A percentile compares a stretch with the other conserved stretches of the same genome.
Conservation (phyloP, 23 red algal species). For the Gracilaria caudata region DNA sequence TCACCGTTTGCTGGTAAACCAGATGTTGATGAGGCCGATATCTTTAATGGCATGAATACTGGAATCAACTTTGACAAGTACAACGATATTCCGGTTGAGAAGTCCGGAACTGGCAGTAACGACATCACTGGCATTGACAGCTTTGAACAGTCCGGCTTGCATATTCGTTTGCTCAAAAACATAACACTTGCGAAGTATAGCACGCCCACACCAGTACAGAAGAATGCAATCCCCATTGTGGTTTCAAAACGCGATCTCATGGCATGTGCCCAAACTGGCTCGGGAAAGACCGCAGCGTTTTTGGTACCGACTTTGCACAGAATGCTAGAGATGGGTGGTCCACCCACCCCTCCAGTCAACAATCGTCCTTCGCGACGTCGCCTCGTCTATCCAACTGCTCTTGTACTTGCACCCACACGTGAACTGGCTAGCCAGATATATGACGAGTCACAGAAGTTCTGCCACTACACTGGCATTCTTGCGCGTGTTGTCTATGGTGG, state of each 20-base stretch:
- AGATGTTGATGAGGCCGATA: conserved; percentile 51
- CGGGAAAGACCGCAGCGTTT: conserved; percentile 99
- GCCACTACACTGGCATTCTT: conserved; percentile 84
- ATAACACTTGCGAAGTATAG: conserved; percentile 89
- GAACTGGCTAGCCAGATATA: conserved; percentile 96
- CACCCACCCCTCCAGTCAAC: conserved; percentile 40
- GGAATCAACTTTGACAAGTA: conserved; percentile 99
- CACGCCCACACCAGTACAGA: conserved; percentile 95
- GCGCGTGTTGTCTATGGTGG: conserved; percentile 94
- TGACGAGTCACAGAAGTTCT: conserved; percentile 94
- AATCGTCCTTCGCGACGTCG: conserved; percentile 40
- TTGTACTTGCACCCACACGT: conserved; percentile 95
- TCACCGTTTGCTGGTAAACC: conserved; percentile 65
- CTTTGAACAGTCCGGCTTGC: conserved; percentile 81
- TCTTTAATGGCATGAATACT: conserved; percentile 88
- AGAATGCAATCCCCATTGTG: conserved; percentile 91
- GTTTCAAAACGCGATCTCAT: conserved; percentile 89
- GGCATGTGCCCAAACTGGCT: conserved; percentile 99
- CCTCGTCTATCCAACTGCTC: conserved; percentile 74
- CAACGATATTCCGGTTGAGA: conserved; percentile 98
- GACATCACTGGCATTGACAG: conserved; percentile 50
- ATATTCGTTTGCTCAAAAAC: conserved; percentile 87
- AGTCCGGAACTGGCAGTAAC: conserved; percentile 77
- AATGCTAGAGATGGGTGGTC: conserved; percentile 88
- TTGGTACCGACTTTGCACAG: conserved; percentile 90